Base-by-base conservation (phyloP, 2,329 filamentous ascomycete species). In the Hymenoscyphus repandus region DNA sequence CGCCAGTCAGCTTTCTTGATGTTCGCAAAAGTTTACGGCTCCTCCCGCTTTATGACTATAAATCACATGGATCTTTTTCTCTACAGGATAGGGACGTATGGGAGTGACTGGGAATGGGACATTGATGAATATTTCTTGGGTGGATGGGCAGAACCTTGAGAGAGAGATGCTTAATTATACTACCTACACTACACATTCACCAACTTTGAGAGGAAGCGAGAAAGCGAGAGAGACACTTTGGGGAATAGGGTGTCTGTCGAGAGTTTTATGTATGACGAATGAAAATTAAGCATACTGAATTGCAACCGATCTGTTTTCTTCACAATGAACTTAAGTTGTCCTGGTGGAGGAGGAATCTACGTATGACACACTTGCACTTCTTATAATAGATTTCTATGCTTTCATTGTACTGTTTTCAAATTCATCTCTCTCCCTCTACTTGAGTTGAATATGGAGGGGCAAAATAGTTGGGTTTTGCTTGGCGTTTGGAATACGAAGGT, bases 1-100 rank as follows among this genome's bases (percentile, higher is more conserved):
- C 38, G 60, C 60, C 40, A 63, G 55, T 52, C 56, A 60, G 52
- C 56, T 64, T 49, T 64, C 61, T 47, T 64, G 43, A 62, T 33
- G 13, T 45, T 51, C 31, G 13, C 48, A 18, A 12, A 34, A 45
- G 18, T 11, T 11, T 40, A 27, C 12, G 13, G n/a, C 18, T 18
- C n/a, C n/a, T 38, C 36, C 36, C 13, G 34, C 27, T 6, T 40
- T 27, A 27, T 27, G 22, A 27, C 22, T 27, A 7, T 27, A 27
- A 27, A 27, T 27, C 22, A 7, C 22, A 27, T 27, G 22, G 22
- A 27, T 27, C 22, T 7, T 27, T 27, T 27, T 27, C 22, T 27
- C 22, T 27, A 27, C 22, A 27, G 4, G 22, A 27, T 27, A 27
- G 22, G 22, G 36, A 27, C 11, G 39, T 17, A 37, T 17, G n/a